These are phyloP conservation scores for Boletus vinaceobasis DNA, from an alignment of 768 basidiomycete genomes.

Conservation along the genomic window DNA sequence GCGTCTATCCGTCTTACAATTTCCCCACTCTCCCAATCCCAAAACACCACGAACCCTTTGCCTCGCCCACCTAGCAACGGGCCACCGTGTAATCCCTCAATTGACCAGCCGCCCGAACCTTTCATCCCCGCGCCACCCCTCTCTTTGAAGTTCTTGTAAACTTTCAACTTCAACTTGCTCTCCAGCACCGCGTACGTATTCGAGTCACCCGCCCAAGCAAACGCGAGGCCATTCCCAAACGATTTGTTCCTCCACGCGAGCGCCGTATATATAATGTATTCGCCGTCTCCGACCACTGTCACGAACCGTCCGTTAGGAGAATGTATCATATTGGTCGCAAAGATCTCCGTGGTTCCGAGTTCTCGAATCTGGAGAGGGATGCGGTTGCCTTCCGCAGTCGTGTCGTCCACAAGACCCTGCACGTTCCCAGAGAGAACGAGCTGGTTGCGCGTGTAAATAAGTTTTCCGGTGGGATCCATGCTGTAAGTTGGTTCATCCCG, in stretches of 20 bases:
- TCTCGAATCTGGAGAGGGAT: conserved; percentile 80
- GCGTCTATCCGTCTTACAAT: conserved; percentile 93
- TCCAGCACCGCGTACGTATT: conserved; percentile 97
- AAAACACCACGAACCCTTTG: conserved; percentile 91
- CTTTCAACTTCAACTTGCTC: conserved; percentile 72
- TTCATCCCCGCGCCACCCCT: conserved; percentile 65
- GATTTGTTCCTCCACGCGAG: conserved; percentile 99
- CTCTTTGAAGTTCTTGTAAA: conserved; percentile 96
- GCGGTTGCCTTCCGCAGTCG: conserved; percentile 71
- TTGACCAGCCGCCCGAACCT: conserved; percentile 75
- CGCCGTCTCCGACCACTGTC: conserved; percentile 95
- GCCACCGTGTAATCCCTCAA: conserved; percentile 86
- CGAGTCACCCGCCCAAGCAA: conserved; percentile 95
- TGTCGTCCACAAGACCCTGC: conserved; percentile 50
- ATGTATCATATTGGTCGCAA: conserved; percentile 78
- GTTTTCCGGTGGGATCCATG: conserved; percentile 93
- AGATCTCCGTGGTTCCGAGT: conserved; percentile 93
- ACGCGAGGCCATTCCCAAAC: conserved; percentile 87
- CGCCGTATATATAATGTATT: conserved; percentile 98
- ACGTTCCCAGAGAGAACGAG: conserved; percentile 87
- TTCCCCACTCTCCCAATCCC: conserved; percentile 98
- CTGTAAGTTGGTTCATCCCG: conserved; percentile 94
- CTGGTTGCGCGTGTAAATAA: conserved; percentile 91
- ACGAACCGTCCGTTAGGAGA: conserved; percentile 97
- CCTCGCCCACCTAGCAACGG: conserved; percentile 82